Conservation (phyloP, 768 basidiomycete genomes). For the Suillus occidentalis region DNA sequence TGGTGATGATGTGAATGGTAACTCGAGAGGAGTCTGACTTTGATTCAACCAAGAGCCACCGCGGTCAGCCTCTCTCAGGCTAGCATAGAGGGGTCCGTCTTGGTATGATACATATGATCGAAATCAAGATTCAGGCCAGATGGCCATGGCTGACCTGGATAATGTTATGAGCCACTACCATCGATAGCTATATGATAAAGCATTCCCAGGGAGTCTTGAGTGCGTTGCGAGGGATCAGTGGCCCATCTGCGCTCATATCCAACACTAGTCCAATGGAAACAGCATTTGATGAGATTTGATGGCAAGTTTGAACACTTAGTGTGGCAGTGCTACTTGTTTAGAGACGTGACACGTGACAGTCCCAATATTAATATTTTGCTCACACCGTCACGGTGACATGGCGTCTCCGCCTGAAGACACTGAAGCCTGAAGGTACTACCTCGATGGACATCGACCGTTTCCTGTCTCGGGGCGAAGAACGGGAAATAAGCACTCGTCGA, state of each 20-base stretch:
- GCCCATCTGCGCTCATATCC: not conserved
- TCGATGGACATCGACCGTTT: not conserved
- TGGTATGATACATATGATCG: not conserved
- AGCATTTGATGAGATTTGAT: not conserved
- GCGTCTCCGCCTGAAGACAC: too few relatives aligned
- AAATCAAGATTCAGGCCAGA: not conserved
- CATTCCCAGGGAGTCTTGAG: not conserved
- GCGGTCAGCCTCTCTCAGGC: not conserved
- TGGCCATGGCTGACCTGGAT: not conserved
- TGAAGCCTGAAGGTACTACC: too few relatives aligned
- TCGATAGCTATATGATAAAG: too few relatives aligned
- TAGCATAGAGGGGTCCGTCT: not conserved
- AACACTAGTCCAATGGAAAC: not conserved
- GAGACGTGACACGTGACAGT: too few relatives aligned
- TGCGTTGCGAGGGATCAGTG: not conserved
- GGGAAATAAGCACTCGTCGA: not conserved
- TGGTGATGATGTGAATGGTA: not conserved
- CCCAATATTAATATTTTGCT: not conserved
- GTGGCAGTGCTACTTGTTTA: not conserved
- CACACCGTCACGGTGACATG: not conserved
- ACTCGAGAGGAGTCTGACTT: not conserved
- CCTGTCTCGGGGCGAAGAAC: not conserved
- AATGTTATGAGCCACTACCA: too few relatives aligned
- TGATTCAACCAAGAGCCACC: not conserved
- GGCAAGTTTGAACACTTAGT: not conserved